These are phyloP conservation scores for Saccharomyces eubayanus DNA, from an alignment of 805 yeast genomes.

Conservation along the genomic window DNA sequence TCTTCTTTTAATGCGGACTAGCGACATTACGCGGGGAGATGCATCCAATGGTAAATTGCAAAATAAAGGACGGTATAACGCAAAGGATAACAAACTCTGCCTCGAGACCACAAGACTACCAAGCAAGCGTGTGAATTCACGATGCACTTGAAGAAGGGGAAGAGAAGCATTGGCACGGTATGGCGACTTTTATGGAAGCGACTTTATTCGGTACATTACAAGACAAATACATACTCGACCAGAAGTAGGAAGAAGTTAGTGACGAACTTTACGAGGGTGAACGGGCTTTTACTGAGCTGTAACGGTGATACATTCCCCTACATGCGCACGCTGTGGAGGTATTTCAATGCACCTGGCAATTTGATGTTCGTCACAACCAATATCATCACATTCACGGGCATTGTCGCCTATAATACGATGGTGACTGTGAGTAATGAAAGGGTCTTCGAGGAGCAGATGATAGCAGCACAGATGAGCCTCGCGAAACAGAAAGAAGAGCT, in stretches of 20 bases:
- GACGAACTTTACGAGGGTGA: background rate
- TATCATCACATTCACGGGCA: constrained; percentile 29
- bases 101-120: background rate
- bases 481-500: background rate
- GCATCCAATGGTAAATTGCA: background rate
- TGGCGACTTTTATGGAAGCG: background rate
- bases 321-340: constrained; percentile 27
- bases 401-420: constrained; percentile 29
- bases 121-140: background rate
- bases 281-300: background rate
- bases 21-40: background rate
- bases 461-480: background rate
- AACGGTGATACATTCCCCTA: constrained; percentile 3
- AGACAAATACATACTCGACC: background rate
- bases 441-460: background rate
- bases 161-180: background rate
- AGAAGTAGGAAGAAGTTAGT: background rate
- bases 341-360: constrained; percentile 35
- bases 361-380: constrained; percentile 33
- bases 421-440: constrained; percentile 8
- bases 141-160: background rate
- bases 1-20: background rate
- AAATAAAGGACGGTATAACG: background rate
- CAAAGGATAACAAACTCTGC: background rate
- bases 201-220: background rate